Base-by-base conservation (phyloP, 148 eudicot genomes). In the Arctostaphylos glauca region DNA sequence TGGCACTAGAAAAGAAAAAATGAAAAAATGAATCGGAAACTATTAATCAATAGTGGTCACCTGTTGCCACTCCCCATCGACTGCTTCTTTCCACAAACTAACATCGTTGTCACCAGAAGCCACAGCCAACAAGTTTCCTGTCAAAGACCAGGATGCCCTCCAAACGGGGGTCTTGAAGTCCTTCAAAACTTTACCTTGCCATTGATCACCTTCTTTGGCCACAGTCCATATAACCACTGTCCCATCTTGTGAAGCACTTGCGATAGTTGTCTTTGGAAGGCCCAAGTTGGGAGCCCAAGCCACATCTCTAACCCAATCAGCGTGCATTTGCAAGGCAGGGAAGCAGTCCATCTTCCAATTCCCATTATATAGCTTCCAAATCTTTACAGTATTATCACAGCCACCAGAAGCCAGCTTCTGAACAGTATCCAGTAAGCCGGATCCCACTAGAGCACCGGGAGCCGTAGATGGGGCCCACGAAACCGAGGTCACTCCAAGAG, bases 241-340 rank as follows among this genome's bases (percentile, higher is more conserved):
- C 81, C 98, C 97, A 82, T 95, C 98, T 75, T 95, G 97, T 2
- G 98, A 93, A 52, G 95, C 95, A 77, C 98, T 95, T 25, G 98
- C 98, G 31, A 95, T 89, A 6, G 98, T 95, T 3, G 98, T 91
- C 87, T 92, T 95, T 0, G 97, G 93, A 84, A 95, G 97, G 18
- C 98, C 98, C 87, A 95, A 88, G 77, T 92, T 94, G 19, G 98
- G 98, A 18, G 98, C 98, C 98, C 98, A 95, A 9, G 98, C 92
- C 46, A 95, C 98, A 82, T 95, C 96, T 66, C 98, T 88, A 67
- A 95, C 98, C 98, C 97, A 92, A 87, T 95, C 96, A 0, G 88
- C 50, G 60, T 95, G 98, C 90, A 75, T 94, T 81, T 90, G 98
- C 84, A 95, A 93, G 54, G 98, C 94, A 64, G 98, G 98, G 85